Percentiles rank a stretch among this genome's conserved stretches.
These are phyloP conservation scores for Fistulifera solaris DNA, from an alignment of 108 stramenopile genomes.

Conservation along the genomic window DNA sequence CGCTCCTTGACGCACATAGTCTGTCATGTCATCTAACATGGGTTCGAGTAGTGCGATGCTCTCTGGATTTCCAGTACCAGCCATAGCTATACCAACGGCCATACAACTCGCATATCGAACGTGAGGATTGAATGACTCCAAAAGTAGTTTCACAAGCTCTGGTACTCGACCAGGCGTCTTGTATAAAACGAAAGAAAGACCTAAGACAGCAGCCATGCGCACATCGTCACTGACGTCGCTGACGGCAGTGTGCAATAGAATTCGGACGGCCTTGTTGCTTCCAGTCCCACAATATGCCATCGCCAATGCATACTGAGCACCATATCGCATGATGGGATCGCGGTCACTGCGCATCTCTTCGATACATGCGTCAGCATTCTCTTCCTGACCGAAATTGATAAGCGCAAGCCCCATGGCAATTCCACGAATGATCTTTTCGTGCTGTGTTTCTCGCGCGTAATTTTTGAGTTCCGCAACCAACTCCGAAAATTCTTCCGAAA, in stretches of 20 bases:
- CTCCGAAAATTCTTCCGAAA: conserved; percentile 62
- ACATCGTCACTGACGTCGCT: conserved; percentile 98
- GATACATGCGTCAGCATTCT: conserved; percentile 90
- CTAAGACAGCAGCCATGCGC: conserved; percentile 95
- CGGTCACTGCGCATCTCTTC: conserved; percentile 93
- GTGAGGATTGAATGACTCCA: conserved; percentile 99
- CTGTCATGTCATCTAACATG: conserved; percentile 97
- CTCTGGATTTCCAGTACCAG: conserved; percentile 88
- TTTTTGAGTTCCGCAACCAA: conserved; percentile 85
- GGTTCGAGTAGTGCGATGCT: conserved; percentile 95
- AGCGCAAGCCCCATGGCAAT: conserved; percentile 93
- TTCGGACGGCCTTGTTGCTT: conserved; percentile 92
- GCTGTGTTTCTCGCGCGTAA: conserved; percentile 93
- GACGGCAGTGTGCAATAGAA: conserved; percentile 95
- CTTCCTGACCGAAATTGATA: conserved; percentile 93
- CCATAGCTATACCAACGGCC: conserved; percentile 98
- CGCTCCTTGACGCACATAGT: conserved; percentile 98
- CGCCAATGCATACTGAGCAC: conserved; percentile 94
- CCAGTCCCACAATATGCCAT: conserved; percentile 97
- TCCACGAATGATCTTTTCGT: conserved; percentile 99
- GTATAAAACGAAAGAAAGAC: conserved; percentile 96
- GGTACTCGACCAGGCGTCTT: conserved; percentile 94
- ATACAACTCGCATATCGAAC: conserved; percentile 98
- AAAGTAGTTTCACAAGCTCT: conserved; percentile 81
- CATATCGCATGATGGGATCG: conserved; percentile 96